These are phyloP conservation scores for Puccinia polysora DNA, from an alignment of 1,284 basidiomycete genomes.

Conservation along the genomic window DNA sequence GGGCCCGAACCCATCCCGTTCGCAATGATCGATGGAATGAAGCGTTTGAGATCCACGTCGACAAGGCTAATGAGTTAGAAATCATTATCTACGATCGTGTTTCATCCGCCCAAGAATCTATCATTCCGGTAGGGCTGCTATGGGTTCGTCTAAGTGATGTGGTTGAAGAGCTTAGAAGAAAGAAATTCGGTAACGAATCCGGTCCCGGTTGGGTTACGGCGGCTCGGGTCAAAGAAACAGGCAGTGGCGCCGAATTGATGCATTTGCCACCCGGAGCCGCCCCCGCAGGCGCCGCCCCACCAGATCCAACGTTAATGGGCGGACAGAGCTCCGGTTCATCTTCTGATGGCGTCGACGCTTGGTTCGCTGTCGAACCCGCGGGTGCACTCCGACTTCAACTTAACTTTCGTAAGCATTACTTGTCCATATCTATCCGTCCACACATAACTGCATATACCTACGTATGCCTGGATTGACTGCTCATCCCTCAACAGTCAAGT, in stretches of 20 bases:
- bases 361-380: constrained; percentile 97
- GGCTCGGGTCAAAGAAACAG: constrained; percentile 62
- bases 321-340: constrained; percentile 4
- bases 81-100: constrained; percentile 93
- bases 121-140: constrained; percentile 86
- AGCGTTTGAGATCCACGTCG: constrained; percentile 90
- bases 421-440: not conserved
- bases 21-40: constrained; percentile 96
- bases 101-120: constrained; percentile 65
- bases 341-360: constrained; percentile 82
- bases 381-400: constrained; percentile 79
- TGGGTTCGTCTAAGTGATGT: constrained; percentile 95
- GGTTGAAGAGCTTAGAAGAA: constrained; percentile 86
- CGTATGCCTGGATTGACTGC: not conserved
- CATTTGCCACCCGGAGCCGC: constrained; percentile 40
- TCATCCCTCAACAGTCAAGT: constrained; percentile 67
- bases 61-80: constrained; percentile 98
- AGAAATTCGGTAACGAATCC: constrained; percentile 75
- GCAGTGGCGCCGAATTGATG: constrained; percentile 32
- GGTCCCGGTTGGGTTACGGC: constrained; percentile 86
- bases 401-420: constrained; percentile 75
- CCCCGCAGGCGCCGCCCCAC: constrained; percentile 34
- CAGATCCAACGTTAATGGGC: constrained; percentile 22
- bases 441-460: not conserved
- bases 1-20: constrained; percentile 84